Evolutionary conservation across 139 green algal genomes (phyloP), one percentile per base, ranked within the genome.

Genomic region (Coelastrella sp.): DNA sequence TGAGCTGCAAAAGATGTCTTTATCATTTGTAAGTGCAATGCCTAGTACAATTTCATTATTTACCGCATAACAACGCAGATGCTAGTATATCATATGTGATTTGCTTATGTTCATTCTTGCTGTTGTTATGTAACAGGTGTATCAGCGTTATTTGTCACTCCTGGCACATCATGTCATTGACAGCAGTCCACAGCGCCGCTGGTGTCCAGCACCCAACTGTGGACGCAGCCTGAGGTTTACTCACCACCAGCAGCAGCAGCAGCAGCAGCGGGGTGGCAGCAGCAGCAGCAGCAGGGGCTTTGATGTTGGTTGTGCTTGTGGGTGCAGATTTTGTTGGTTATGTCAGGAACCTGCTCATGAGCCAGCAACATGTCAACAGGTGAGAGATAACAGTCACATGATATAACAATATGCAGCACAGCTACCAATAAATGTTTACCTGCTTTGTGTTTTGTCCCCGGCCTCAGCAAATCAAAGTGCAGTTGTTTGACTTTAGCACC

Each of bases 271-370:
- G 27, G 34, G n/a, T 37, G 30, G 71, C 71, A 62, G 71, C 71
- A 43, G 71, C 71, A 62, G 71, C 40, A 40, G 68, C 68, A 32
- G 71, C 5, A 32, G 71, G 7, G 43, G 41, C 6, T 35, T 79
- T 62, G 71, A 62, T 9, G 71, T 79, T 4, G 3, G 25, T 9
- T 79, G 71, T 37, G 71, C 50, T 4, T 79, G 71, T 21, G 71
- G 71, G 23, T 79, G 71, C n/a, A 78, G 41, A 27, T 79, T 79
- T 34, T 79, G 71, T 37, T 79, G 71, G 71, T 3, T 62, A 13
- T 79, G 71, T 38, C 27, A 41, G 15, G 41, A 79, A 50, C 27
- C 71, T 19, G 71, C 71, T 2, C 71, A 79, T 34, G 71, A 62
- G 11, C 71, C 71, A 1, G 71, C 71, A 3, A 79, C 41, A 1